Base-by-base conservation (phyloP, 306 rosid genomes). In the Dryas alaskensis region DNA sequence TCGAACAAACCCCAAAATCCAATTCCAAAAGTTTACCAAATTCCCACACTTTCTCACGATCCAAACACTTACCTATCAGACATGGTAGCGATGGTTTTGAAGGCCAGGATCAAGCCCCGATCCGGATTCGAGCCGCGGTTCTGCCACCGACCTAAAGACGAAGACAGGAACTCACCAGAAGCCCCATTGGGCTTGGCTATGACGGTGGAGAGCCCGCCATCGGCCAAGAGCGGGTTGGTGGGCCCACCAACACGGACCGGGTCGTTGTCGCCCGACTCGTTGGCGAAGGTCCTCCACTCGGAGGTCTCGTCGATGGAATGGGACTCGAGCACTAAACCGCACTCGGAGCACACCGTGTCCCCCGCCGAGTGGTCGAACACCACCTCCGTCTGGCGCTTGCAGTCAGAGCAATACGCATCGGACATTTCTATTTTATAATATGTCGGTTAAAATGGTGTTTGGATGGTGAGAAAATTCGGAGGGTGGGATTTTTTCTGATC, bases 201-300 rank as follows among this genome's bases (percentile, higher is more conserved):
- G 67, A 91, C 96, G 49, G 96, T 94, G 45, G 97, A 89, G n/a
- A 94, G 82, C 1, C 97, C 98, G 4, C 97, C 95, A 65, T 88
- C 97, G 39, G 90, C 82, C 17, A 94, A 79, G 4, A 94, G 96
- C 0, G 96, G 98, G 70, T 94, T 94, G 27, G 88, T 77, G 4
- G 97, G 98, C 0, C 98, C 97, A 0, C 98, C 98, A 4, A 94
- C 98, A 81, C 97, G 97, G 7, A 87, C 96, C 0, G 98, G 98
- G 77, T 94, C 97, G 75, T 94, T 94, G 37, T 94, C 97, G 4
- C 97, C 97, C 10, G 98, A 88, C 85, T 91, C 98, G 76, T 94
- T 91, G 4, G 97, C 97, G 77, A 94, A 94, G 37, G 81, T 87
- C 54, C 98, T 62, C 98, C 98, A 94, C 89, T 94, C 98, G 0